Evolutionary conservation across 805 yeast species (phyloP).

Genomic region (Sugiyamaella americana): DNA sequence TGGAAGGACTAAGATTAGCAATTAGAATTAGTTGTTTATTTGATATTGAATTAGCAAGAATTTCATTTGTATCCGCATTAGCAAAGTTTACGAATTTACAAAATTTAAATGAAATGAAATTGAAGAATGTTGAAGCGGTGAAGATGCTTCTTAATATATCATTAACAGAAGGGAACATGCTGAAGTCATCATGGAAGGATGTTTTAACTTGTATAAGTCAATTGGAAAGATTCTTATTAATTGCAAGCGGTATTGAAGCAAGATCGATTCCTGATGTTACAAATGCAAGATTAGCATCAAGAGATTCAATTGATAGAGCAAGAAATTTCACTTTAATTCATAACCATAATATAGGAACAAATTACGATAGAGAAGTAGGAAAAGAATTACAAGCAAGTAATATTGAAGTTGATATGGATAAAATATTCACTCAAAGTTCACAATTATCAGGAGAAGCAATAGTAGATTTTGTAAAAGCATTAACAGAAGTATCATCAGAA

Average conservation of each 20-base stretch:
- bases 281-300: conserved; percentile 59
- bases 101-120: conserved; percentile 68
- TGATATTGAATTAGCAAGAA: conserved; percentile 75
- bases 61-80: conserved; percentile 84
- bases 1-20: conserved; percentile 82
- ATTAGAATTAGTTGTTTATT: conserved; percentile 79
- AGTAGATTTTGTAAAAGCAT: conserved; percentile 77
- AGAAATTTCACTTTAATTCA: conserved; percentile 12
- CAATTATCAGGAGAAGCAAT: conserved; percentile 78
- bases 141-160: conserved; percentile 69
- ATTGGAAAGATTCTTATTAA: conserved; percentile 80
- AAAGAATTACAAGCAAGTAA: conserved; percentile 31
- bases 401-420: conserved; percentile 58
- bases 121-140: conserved; percentile 78
- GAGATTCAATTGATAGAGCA: conserved; percentile 15
- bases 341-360: neutral
- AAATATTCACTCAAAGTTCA: conserved; percentile 77
- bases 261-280: conserved; percentile 80
- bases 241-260: conserved; percentile 82
- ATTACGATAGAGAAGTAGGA: conserved; percentile 26
- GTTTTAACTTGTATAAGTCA: conserved; percentile 79
- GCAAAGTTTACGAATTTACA: conserved; percentile 79
- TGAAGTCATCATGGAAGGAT: conserved; percentile 78
- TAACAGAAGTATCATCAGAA: conserved; percentile 79
- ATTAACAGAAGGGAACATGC: conserved; percentile 66